A percentile compares a stretch with the other conserved stretches of the same genome.
Conservation (phyloP, 371 early-diverging fungal genomes). For the Haplosporangium sp. region DNA sequence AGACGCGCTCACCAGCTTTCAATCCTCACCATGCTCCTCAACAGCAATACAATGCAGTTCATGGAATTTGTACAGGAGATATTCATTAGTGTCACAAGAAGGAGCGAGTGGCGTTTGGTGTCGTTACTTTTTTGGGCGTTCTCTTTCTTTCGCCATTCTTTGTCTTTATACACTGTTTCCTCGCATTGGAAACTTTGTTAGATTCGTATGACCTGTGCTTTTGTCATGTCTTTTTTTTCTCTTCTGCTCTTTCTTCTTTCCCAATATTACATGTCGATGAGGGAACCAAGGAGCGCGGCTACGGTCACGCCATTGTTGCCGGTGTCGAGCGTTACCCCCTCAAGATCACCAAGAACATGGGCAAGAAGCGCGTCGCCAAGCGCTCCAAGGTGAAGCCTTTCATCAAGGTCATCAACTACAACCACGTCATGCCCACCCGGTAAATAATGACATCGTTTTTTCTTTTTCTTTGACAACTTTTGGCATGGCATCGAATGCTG, state of each 20-base stretch:
- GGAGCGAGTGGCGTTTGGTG: too few relatives aligned
- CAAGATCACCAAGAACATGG: constrained; percentile 94
- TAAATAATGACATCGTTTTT: constrained; percentile 43
- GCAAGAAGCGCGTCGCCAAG: constrained; percentile 91
- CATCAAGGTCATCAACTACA: constrained; percentile 97
- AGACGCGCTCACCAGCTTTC: too few relatives aligned
- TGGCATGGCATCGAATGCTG: not conserved
- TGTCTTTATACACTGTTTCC: constrained; percentile 7
- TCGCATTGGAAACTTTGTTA: constrained; percentile 36
- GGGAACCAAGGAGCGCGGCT: constrained; percentile 91
- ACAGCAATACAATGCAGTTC: too few relatives aligned
- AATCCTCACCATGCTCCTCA: too few relatives aligned
- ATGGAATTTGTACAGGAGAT: too few relatives aligned
- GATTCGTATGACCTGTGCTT: constrained; percentile 46
- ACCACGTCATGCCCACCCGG: constrained; percentile 99
- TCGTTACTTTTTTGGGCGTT: not conserved
- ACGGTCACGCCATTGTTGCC: constrained; percentile 96
- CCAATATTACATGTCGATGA: constrained; percentile 75
- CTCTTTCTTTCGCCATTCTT: not conserved
- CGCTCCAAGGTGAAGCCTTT: constrained; percentile 97
- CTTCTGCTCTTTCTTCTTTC: constrained; percentile 10
- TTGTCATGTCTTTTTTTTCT: constrained; percentile 20
- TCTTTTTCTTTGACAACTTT: too few relatives aligned
- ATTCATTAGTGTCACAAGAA: too few relatives aligned
- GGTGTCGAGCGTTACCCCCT: constrained; percentile 96